Conservation (phyloP, 2,329 filamentous ascomycete genomes). For the Clarireedia homoeocarpa region DNA sequence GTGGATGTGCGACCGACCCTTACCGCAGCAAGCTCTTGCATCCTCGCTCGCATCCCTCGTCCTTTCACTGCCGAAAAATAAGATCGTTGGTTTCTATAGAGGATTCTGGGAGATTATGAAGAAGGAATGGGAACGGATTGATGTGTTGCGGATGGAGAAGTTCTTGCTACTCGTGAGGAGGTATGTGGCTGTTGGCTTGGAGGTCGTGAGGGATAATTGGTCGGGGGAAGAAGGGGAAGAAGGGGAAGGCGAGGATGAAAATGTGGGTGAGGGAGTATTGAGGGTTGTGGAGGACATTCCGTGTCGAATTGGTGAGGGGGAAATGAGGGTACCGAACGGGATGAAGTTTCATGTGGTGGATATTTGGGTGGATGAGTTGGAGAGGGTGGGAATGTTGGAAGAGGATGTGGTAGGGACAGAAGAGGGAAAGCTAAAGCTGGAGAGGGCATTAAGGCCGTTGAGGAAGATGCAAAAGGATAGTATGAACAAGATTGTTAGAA, state of each 20-base stretch:
- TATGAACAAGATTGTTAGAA: constrained; percentile 63
- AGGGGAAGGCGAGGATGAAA: constrained; percentile 28
- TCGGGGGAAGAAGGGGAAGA: constrained; percentile 33
- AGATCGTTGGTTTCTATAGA: constrained; percentile 41
- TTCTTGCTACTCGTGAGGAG: constrained; percentile 78
- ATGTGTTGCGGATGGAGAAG: constrained; percentile 81
- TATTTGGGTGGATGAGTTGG: constrained; percentile 85
- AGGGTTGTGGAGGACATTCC: constrained; percentile 38
- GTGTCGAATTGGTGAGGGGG: constrained; percentile 16
- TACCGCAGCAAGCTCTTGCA: constrained; percentile 80
- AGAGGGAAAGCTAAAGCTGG: constrained; percentile 30
- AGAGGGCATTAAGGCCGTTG: constrained; percentile 36
- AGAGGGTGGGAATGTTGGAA: constrained; percentile 54
- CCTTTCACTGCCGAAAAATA: constrained; percentile 44
- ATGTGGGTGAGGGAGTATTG: constrained; percentile 32
- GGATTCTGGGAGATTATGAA: constrained; percentile 67
- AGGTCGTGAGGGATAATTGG: constrained; percentile 22
- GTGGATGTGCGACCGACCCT: constrained; percentile 87
- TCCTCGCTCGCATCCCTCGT: constrained; percentile 67
- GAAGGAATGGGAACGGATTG: constrained; percentile 61
- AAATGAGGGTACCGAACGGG: constrained; percentile 62
- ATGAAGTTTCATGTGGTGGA: constrained; percentile 82
- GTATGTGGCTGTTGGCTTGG: constrained; percentile 66
- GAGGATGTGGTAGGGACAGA: constrained; percentile 29
- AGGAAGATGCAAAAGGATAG: constrained; percentile 40